phyloP scores from a whole-genome alignment of 2,329 filamentous ascomycete species.

The Exophiala spinifera region DNA sequence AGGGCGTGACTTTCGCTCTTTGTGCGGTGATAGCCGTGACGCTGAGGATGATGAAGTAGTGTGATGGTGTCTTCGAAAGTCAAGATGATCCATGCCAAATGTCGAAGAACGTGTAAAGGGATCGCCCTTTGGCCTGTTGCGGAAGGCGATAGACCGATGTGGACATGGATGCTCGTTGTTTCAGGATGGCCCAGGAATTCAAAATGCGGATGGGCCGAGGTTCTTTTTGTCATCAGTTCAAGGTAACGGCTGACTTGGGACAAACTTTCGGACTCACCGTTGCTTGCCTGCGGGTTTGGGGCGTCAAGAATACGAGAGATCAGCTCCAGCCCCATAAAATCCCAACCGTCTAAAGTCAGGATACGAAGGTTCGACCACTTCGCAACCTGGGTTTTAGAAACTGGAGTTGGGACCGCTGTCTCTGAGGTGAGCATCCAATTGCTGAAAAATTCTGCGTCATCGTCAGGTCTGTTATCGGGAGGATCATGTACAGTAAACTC shows the following conservation, averaged over 20 bases:
- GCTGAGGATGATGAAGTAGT: conserved; percentile 16
- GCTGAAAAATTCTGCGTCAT: neutral
- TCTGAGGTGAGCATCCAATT: conserved; percentile 9
- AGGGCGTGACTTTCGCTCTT: neutral
- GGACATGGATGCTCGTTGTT: conserved; percentile 14
- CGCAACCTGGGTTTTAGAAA: neutral
- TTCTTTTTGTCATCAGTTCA: neutral
- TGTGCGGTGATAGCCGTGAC: conserved; percentile 4
- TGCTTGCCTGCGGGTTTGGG: neutral
- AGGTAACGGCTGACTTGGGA: conserved; percentile 3
- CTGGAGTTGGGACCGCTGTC: neutral
- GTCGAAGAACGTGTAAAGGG: conserved; percentile 9
- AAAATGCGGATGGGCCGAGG: neutral
- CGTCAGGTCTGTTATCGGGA: neutral
- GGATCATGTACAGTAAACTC: neutral
- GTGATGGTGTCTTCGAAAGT: conserved; percentile 16
- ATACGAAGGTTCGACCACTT: conserved; percentile 1
- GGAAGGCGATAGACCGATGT: conserved; percentile 7
- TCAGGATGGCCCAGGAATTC: neutral
- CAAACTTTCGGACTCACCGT: neutral
- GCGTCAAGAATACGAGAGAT: conserved; percentile 11
- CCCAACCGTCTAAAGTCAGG: neutral
- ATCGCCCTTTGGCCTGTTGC: neutral
- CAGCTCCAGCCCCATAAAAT: conserved; percentile 4
- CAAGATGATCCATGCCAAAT: conserved; percentile 14